A percentile compares a stretch with the other conserved stretches of the same genome.
Conservation (phyloP, 257 asterid genomes). For the Ehretia macrophylla region DNA sequence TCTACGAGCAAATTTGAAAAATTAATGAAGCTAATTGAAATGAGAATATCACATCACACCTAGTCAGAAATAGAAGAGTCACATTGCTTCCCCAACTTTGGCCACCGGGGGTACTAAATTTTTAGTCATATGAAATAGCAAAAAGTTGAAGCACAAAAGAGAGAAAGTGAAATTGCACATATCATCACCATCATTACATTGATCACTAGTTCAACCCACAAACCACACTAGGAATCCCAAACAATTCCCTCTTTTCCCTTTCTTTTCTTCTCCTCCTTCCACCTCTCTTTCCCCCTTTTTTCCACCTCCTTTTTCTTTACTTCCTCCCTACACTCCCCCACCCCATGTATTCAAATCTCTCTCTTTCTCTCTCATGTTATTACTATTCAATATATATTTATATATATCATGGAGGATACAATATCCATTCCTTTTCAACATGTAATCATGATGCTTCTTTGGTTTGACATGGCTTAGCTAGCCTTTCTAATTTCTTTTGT, state of each 20-base stretch:
- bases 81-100: conserved; percentile 14
- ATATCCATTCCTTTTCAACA: conserved; percentile 28
- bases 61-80: background rate
- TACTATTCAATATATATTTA: conserved; percentile 9
- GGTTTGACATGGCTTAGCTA: conserved; percentile 26
- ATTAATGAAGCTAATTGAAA: background rate
- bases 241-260: no score
- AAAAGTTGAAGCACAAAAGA: conserved; percentile 12
- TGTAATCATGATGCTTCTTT: conserved; percentile 35
- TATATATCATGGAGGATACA: conserved; percentile 21
- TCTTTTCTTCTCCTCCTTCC: conserved; percentile 32
- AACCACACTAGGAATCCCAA: no score
- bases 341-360: conserved; percentile 21
- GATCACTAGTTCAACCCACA: no score
- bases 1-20: no score
- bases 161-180: conserved; percentile 25
- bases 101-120: conserved; percentile 1
- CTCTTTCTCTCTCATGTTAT: conserved; percentile 11
- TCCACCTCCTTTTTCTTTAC: conserved; percentile 20
- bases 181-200: no score
- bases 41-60: background rate
- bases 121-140: conserved; percentile 26
- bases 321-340: conserved; percentile 15
- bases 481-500: conserved; percentile 11
- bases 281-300: conserved; percentile 10